Percentiles rank a stretch among this genome's conserved stretches.
Evolutionary conservation across 805 yeast genomes (phyloP).

Genomic region (Kodamaea lidongshanica): DNA sequence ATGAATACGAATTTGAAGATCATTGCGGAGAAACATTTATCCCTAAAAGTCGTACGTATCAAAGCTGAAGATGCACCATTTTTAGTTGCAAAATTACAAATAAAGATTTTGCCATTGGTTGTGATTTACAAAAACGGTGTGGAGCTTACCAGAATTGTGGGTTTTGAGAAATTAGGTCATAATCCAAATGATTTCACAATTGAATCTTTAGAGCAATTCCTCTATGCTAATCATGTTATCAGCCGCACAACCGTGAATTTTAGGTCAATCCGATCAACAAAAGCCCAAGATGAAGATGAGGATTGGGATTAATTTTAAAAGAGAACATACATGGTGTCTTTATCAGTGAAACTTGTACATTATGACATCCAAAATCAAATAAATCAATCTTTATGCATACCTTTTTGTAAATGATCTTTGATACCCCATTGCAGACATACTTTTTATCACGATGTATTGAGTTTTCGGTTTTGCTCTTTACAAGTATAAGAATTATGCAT

Average conservation of each 20-base stretch:
- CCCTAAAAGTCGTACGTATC: slow-evolving; percentile 47
- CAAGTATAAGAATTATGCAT: too few relatives aligned
- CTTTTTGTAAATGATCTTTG: not conserved
- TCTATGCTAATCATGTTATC: slow-evolving; percentile 22
- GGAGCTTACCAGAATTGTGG: slow-evolving; percentile 57
- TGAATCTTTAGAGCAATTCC: slow-evolving; percentile 40
- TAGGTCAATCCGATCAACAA: slow-evolving; percentile 14
- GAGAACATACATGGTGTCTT: not conserved
- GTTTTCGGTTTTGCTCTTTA: too few relatives aligned
- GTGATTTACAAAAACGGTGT: slow-evolving; percentile 54
- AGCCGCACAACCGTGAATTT: slow-evolving; percentile 28
- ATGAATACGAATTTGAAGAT: slow-evolving; percentile 43
- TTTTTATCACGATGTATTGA: too few relatives aligned
- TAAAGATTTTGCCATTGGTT: slow-evolving; percentile 69
- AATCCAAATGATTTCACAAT: slow-evolving; percentile 42
- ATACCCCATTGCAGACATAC: too few relatives aligned
- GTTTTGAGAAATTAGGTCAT: slow-evolving; percentile 56
- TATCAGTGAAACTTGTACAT: too few relatives aligned
- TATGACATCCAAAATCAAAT: not conserved
- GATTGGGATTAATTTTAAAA: slow-evolving; percentile 15
- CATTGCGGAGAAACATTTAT: slow-evolving; percentile 54
- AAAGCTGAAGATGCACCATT: slow-evolving; percentile 68
- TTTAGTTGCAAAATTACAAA: slow-evolving; percentile 53
- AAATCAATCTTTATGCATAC: not conserved
- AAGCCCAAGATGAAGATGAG: slow-evolving; percentile 34